These are phyloP conservation scores for Monosporozyma unispora DNA, from an alignment of 805 yeast species.

Conservation along the genomic window DNA sequence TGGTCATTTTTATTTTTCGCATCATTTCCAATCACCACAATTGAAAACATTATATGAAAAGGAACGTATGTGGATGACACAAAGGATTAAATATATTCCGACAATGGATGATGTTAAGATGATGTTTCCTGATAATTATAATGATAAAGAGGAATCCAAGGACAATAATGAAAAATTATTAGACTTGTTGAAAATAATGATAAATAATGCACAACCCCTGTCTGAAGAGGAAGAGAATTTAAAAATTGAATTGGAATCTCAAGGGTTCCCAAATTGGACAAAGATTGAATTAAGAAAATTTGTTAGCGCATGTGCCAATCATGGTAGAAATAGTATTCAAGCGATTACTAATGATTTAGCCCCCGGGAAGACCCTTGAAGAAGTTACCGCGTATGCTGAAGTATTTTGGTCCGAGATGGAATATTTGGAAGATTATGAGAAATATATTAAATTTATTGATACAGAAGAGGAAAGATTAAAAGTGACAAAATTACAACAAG, in stretches of 20 bases:
- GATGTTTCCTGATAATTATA: conserved; percentile 31
- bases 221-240: conserved; percentile 71
- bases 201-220: conserved; percentile 67
- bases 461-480: conserved; percentile 79
- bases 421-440: conserved; percentile 83
- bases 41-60: conserved; percentile 67
- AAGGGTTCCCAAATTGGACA: conserved; percentile 78
- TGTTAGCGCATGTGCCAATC: conserved; percentile 60
- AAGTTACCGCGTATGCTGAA: conserved; percentile 65
- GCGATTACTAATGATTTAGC: conserved; percentile 66
- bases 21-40: conserved; percentile 81
- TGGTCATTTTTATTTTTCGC: conserved; percentile 74
- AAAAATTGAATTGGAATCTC: conserved; percentile 46
- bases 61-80: conserved; percentile 70
- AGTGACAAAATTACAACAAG: conserved; percentile 60
- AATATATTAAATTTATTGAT: conserved; percentile 71
- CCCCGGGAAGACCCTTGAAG: conserved; percentile 72
- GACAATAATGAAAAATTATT: conserved; percentile 39
- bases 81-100: conserved; percentile 60
- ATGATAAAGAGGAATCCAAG: conserved; percentile 33
- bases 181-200: conserved; percentile 58
- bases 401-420: conserved; percentile 74
- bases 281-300: conserved; percentile 83
- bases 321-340: conserved; percentile 67
- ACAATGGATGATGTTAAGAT: conserved; percentile 45